Base-by-base conservation (phyloP, 345 rosid species). In the Garcia nutans region DNA sequence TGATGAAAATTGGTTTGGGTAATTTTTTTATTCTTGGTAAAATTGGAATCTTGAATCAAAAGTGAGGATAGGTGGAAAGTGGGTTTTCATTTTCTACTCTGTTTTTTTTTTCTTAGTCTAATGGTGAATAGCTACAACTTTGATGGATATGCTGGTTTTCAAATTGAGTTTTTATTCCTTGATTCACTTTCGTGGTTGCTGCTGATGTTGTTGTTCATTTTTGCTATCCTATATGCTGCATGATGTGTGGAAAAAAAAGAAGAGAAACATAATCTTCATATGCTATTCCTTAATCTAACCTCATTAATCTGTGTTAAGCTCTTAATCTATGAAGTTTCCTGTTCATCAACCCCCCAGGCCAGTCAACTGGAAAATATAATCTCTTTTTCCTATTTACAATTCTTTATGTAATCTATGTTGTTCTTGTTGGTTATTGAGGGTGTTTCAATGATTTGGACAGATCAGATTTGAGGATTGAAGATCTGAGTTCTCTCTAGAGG, bases 51-150 rank as follows among this genome's bases (percentile, higher is more conserved):
- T 78, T 80, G 65, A 83, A 69, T 80, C 66, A 58, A 66, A 81
- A 81, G 85, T 26, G 88, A 68, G 82, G 69, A 80, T 54, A 78
- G 44, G 23, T 5, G 59, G 80, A 76, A 81, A 85, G 82, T 85
- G 80, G 79, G 67, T 31, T 82, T 81, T 33, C 26, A 37, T 9
- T 58, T 70, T 68, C 65, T 68, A 41, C 33, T 59, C 9, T 73
- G 22, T 54, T 64, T 60, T 66, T 33, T 11, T 49, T 22, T 62
- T 1, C 37, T 56, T 7, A 63, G 74, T 80, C 55, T 65, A 73
- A 65, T 68, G 59, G 62, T 73, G 68, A 77, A 77, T 65, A 66
- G 73, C 74, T 45, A 76, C 52, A 78, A 59, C 73, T 84, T 74
- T 76, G 58, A 70, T 68, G 60, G 66, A 71, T 74, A 59, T 79